Base-by-base conservation (phyloP, 805 yeast species). In the Suhomyces tanzawaensis region DNA sequence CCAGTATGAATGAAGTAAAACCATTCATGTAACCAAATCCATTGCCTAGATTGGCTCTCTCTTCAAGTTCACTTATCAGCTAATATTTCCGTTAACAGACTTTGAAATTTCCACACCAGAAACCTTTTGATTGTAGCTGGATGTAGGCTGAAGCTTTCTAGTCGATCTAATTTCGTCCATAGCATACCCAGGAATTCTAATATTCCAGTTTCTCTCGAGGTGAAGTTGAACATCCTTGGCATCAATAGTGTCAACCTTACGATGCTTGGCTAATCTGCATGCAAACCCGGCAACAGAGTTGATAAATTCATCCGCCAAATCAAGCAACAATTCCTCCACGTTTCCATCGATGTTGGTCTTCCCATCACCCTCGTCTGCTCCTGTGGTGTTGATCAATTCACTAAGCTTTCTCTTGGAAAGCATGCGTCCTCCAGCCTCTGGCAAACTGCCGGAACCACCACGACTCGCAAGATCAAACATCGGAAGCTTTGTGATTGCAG, bases 231-330 rank as follows among this genome's bases (percentile, higher is more conserved):
- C 77, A 58, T 93, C 99, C 50, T 81, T 80, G 12, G 85, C 87
- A 48, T 91, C 98, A 18, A 93, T 69, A 25, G 83, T 77, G 43
- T 91, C 96, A 5, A 87, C 79, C 55, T 86, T 88, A 50, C 99
- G 76, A 57, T 91, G 97, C 58, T 93, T 93, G 16, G 99, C 98
- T 47, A 93, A 71, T 38, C 95, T 77, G 57, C 98, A 91, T 1
- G 98, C 96, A 67, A 93, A 93, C 2, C 88, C 72, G 0, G 97
- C 89, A 2, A 95, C 96, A 33, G 86, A 82, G 6, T 85, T 77
- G 12, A 93, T 93, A 56, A 93, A 93, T 56, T 93, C 98, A 61
- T 93, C 99, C 0, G 99, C 97, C 33, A 93, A 66, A 60, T 93
- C 99, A 30, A 93, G 69, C 24, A 93, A 65, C 27, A 93, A 66